Percentiles rank a stretch among this genome's conserved stretches.
Conservation (phyloP, 2,329 filamentous ascomycete species). For the Fulvia fulva region DNA sequence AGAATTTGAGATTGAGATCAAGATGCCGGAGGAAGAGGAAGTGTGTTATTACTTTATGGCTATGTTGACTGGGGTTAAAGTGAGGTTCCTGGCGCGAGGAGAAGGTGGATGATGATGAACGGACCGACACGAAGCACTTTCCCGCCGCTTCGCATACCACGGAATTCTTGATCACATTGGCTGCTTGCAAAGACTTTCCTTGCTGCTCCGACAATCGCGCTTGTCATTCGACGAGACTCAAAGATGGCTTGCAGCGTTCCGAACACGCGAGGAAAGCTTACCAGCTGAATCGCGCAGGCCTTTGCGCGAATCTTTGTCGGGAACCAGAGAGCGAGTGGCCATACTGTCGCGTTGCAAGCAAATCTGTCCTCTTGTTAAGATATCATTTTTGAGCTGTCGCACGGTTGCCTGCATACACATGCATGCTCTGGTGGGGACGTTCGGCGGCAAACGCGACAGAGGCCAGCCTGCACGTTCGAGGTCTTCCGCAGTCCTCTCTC, state of each 20-base stretch:
- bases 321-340: too few species aligned
- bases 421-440: not conserved
- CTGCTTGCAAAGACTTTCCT: too few species aligned
- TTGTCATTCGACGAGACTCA: too few species aligned
- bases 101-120: not conserved
- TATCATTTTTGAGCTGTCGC: not conserved
- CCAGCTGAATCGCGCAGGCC: too few species aligned
- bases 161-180: too few species aligned
- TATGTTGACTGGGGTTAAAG: not conserved
- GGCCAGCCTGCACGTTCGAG: not conserved
- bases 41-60: constrained; percentile 12
- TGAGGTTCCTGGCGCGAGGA: not conserved
- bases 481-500: not conserved
- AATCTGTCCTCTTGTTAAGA: too few species aligned
- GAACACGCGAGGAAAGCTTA: too few species aligned
- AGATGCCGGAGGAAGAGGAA: constrained; percentile 11
- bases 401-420: not conserved
- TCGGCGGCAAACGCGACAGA: not conserved
- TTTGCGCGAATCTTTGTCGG: too few species aligned
- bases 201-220: too few species aligned
- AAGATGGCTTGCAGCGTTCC: too few species aligned
- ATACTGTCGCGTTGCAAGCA: too few species aligned
- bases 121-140: not conserved
- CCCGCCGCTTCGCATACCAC: too few species aligned
- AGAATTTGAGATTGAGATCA: constrained; percentile 13